Base-by-base conservation (phyloP, 306 rosid genomes). In the Prunus mume region DNA sequence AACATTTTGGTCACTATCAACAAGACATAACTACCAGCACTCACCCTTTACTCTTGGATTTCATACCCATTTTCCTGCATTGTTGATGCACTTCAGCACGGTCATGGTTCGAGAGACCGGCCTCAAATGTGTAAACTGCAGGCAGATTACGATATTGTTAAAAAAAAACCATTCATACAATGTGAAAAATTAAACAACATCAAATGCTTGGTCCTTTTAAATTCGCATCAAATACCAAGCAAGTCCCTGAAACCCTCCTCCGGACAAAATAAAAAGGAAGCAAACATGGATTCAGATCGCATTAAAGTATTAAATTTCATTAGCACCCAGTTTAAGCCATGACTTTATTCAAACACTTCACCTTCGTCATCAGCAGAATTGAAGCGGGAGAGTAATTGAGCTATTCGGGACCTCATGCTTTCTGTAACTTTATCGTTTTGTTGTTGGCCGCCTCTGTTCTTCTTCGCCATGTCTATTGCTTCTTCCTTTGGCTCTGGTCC, bases 11-110 rank as follows among this genome's bases (percentile, higher is more conserved):
- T 18, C 43, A 30, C 64, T 6, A 17, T 46, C 14, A 30, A 14
- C 34, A 17, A 27, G 68, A 45, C 50, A 10, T 12, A 41, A 4
- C 15, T 27, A 67, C 19, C 70, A 72, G 66, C 75, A 84, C 98
- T 92, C 83, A 96, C 98, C 99, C 99, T 45, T 19, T 20, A 86
- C 97, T 96, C 84, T 85, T 96, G 73, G 99, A 91, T 58, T 1
- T 81, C 88, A 96, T 55, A 47, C 91, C 93, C 93, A 83, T 68
- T 79, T 71, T 86, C 25, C 12, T 66, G 80, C 93, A 74, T 38
- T 78, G 1, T 52, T 55, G 65, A 83, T 96, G 99, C 77, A 91
- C 97, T 3, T 38, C 51, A 68, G 90, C 90, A 27, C 96, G 96
- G 38, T 91, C 90, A 5, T 32, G 20, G 41, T 73, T 86, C n/a